A percentile compares a stretch with the other conserved stretches of the same genome.
Conservation (phyloP, 225 moss, liverwort and hornwort species). For the Climacium dendroides region DNA sequence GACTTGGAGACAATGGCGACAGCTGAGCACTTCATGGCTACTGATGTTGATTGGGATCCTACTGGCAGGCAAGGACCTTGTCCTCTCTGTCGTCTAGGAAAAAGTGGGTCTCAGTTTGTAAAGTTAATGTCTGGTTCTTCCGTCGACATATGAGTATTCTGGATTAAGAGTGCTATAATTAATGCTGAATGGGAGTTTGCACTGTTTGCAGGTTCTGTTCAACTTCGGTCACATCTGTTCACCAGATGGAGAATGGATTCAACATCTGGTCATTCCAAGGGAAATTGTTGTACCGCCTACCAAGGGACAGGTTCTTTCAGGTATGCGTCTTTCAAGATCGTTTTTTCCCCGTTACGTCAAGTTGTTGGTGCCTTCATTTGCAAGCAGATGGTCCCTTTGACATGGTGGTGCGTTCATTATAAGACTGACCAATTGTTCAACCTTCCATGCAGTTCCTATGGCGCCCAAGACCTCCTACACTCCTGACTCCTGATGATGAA, state of each 20-base stretch:
- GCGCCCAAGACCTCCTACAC: constrained; percentile 89
- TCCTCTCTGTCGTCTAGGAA: not conserved
- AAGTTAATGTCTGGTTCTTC: not conserved
- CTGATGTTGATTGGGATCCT: constrained; percentile 99
- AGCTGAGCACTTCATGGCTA: constrained; percentile 99
- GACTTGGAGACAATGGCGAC: constrained; percentile 98
- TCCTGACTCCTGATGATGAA: constrained; percentile 65
- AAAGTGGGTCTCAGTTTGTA: not conserved
- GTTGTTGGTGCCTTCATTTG: not conserved
- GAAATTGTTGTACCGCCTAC: constrained; percentile 76
- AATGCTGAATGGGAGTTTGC: not conserved
- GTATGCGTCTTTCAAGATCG: constrained; percentile 5
- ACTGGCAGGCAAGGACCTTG: constrained; percentile 68
- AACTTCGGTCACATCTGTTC: constrained; percentile 95
- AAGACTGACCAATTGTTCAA: not conserved
- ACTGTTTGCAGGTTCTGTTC: constrained; percentile 55
- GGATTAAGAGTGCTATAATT: not conserved
- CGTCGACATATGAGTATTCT: not conserved
- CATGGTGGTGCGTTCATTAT: not conserved
- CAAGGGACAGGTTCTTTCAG: constrained; percentile 95
- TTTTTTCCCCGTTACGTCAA: not conserved
- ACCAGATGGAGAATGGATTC: constrained; percentile 99
- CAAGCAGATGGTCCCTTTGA: not conserved
- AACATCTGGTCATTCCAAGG: constrained; percentile 99
- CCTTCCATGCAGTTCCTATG: constrained; percentile 63